Evolutionary conservation across 2,329 filamentous ascomycete genomes (phyloP), one percentile per base, ranked within the genome.

Genomic region (Ophiostoma australiae): DNA sequence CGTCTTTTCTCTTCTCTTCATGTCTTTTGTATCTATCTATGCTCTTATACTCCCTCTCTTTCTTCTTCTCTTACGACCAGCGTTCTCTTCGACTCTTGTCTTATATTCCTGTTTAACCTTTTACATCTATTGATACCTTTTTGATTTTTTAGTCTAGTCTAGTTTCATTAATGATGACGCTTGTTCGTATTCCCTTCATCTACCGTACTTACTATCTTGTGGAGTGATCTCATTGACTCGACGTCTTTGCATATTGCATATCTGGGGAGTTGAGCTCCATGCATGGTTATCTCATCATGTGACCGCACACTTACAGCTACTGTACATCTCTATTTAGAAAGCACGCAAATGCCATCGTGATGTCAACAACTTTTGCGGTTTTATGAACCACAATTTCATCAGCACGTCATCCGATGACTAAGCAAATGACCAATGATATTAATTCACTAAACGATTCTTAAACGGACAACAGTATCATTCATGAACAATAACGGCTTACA

Each of bases 21-120:
- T 67, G 11, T 31, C 31, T 33, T 37, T 66, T 39, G 31, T 33
- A 11, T 31, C 2, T 5, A 4, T 66, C 15, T n/a, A 41, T 39
- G 13, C 23, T 33, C 23, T 33, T 39, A 39, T 39, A 39, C 44
- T 48, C 17, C 20, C 8, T 20, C 44, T 3, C 33, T 33, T 58
- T 58, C n/a, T 27, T 17, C n/a, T 58, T 27, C 10, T 33, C 27
- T 63, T 33, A 63, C 35, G 58, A 35, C 58, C 58, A 63, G 58
- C 58, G 58, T 63, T 63, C 27, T 63, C 58, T 63, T 63, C 58
- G 58, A 58, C 27, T 63, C 58, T 63, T 63, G 27, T 63, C 58
- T 63, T 63, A 33, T 63, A 58, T 58, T 58, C 11, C 44, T n/a
- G 17, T 58, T 58, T 58, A 1, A 48, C 17, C 10, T 3, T 23